phyloP scores from a whole-genome alignment of 306 rosid genomes.

The Sechiopsis laciniata region DNA sequence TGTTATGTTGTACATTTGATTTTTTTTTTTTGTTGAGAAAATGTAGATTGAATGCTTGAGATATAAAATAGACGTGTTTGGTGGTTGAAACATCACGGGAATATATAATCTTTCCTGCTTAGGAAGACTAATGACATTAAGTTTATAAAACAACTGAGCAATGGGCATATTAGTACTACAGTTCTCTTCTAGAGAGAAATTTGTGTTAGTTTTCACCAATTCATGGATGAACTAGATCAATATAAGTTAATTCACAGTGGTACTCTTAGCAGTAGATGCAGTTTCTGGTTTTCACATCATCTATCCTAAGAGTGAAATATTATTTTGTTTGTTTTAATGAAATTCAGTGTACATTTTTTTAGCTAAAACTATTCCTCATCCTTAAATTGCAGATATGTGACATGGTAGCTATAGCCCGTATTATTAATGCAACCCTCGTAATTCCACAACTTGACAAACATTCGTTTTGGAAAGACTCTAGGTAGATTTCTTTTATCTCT shows the following conservation, averaged over 20 bases:
- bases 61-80: slow-evolving; percentile 6
- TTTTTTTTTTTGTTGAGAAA: neutral
- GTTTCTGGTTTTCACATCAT: neutral
- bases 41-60: neutral
- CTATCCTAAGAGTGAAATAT: neutral
- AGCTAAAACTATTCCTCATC: slow-evolving; percentile 27
- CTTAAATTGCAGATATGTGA: slow-evolving; percentile 73
- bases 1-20: neutral
- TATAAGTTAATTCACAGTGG: neutral
- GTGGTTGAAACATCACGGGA: neutral
- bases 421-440: slow-evolving; percentile 90
- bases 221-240: neutral
- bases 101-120: neutral
- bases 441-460: slow-evolving; percentile 84
- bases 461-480: slow-evolving; percentile 84
- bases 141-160: too few species aligned
- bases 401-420: slow-evolving; percentile 92
- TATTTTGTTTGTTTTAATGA: neutral
- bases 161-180: neutral
- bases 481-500: slow-evolving; percentile 41
- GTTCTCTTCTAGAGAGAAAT: neutral
- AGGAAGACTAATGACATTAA: neutral
- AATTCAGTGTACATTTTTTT: slow-evolving; percentile 10
- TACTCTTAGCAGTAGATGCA: neutral
- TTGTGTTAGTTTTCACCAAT: neutral